Percentiles rank a stretch among this genome's conserved stretches.
These are phyloP conservation scores for Malus hybrid DNA, from an alignment of 331 rosid genomes.

Conservation along the genomic window DNA sequence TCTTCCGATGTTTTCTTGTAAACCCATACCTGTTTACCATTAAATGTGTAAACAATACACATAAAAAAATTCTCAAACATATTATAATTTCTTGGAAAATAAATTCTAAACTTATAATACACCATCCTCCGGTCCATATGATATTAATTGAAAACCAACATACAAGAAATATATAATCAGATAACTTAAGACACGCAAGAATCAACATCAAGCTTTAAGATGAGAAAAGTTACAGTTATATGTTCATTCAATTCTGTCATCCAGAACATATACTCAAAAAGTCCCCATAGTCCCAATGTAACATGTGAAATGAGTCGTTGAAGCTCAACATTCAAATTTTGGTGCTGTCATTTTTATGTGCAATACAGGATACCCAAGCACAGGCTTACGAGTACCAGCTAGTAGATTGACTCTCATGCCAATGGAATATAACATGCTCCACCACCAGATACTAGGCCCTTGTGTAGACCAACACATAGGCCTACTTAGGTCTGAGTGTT, in stretches of 20 bases:
- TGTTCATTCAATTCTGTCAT: background rate
- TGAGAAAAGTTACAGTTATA: background rate
- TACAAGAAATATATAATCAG: background rate
- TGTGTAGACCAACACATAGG: background rate
- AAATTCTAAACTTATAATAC: background rate
- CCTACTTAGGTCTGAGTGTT: background rate
- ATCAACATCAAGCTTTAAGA: background rate
- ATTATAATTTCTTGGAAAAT: background rate
- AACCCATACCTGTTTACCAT: conserved; percentile 63
- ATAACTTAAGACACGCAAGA: background rate
- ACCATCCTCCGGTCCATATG: background rate
- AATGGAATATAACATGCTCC: background rate
- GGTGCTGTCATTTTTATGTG: background rate
- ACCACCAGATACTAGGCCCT: background rate
- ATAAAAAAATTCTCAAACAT: background rate
- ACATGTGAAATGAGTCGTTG: background rate
- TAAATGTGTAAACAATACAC: conserved; percentile 15
- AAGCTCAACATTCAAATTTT: background rate
- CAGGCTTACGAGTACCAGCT: background rate
- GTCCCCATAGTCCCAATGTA: background rate
- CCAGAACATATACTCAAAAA: background rate
- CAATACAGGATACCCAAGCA: background rate
- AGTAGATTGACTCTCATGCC: background rate
- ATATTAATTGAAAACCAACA: background rate
- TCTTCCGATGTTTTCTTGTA: conserved; percentile 95